These are phyloP conservation scores for Lepiota brunneoincarnata DNA, from an alignment of 768 basidiomycete genomes.

Conservation along the genomic window DNA sequence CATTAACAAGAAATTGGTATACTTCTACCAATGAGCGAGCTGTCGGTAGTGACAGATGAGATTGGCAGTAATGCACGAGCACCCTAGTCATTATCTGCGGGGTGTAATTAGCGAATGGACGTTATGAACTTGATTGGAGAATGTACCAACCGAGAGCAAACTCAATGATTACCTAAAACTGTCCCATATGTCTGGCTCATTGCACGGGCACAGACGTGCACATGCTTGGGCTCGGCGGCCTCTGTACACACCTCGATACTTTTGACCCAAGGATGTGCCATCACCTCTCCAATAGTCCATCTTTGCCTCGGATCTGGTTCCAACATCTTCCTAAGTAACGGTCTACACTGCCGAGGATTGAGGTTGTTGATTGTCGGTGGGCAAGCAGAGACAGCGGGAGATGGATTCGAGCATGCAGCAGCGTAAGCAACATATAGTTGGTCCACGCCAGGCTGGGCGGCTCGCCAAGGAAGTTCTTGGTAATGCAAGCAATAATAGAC, in stretches of 20 bases:
- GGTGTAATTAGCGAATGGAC: no score
- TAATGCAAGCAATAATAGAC: constrained; percentile 99
- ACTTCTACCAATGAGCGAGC: no score
- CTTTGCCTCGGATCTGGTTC: constrained; percentile 88
- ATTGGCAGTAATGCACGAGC: no score
- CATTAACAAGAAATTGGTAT: no score
- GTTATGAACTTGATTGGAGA: no score
- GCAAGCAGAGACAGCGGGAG: constrained; percentile 42
- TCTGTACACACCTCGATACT: constrained; percentile 81
- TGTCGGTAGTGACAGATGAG: no score
- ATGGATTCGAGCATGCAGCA: constrained; percentile 48
- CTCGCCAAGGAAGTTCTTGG: constrained; percentile 97
- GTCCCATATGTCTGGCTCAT: constrained; percentile 49
- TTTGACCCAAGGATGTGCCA: constrained; percentile 77
- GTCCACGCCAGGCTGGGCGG: constrained; percentile 76
- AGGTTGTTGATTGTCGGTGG: constrained; percentile 84
- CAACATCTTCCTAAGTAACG: constrained; percentile 88
- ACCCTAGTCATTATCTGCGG: no score
- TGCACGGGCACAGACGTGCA: constrained; percentile 67
- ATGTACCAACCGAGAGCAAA: no score
- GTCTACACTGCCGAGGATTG: constrained; percentile 79
- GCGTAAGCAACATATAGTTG: constrained; percentile 78
- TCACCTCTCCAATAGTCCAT: constrained; percentile 74
- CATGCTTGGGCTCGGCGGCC: constrained; percentile 60
- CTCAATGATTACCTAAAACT: constrained; percentile 8